Conservation (phyloP, 345 rosid genomes). For the Eucalyptus grandis region DNA sequence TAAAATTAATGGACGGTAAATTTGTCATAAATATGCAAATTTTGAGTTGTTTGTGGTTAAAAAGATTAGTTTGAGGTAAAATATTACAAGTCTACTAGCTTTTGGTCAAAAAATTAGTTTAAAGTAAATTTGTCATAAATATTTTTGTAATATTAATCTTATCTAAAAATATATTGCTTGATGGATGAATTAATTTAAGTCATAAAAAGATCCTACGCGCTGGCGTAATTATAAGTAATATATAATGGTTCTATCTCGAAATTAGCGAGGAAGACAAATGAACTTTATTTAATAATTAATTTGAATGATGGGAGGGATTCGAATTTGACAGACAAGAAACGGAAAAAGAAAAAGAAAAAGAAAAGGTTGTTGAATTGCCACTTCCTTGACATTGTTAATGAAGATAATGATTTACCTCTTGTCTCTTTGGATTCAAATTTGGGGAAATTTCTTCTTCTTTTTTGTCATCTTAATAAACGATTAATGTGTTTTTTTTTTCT, state of each 20-base stretch:
- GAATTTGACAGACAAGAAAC: neutral
- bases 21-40: no score
- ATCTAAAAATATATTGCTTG: neutral
- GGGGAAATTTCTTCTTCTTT: neutral
- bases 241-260: neutral
- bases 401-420: neutral
- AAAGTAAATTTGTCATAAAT: no score
- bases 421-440: neutral
- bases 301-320: neutral
- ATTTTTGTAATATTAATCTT: neutral
- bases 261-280: neutral
- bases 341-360: neutral
- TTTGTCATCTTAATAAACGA: neutral
- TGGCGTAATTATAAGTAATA: neutral
- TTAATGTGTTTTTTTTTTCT: neutral
- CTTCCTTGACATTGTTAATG: neutral
- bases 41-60: no score
- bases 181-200: neutral
- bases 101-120: no score
- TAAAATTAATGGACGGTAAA: no score
- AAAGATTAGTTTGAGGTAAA: no score
- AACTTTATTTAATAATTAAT: neutral
- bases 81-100: no score
- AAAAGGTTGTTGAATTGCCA: neutral
- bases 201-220: neutral